phyloP scores from a whole-genome alignment of 768 basidiomycete genomes.

The Pleurotus sapidus region DNA sequence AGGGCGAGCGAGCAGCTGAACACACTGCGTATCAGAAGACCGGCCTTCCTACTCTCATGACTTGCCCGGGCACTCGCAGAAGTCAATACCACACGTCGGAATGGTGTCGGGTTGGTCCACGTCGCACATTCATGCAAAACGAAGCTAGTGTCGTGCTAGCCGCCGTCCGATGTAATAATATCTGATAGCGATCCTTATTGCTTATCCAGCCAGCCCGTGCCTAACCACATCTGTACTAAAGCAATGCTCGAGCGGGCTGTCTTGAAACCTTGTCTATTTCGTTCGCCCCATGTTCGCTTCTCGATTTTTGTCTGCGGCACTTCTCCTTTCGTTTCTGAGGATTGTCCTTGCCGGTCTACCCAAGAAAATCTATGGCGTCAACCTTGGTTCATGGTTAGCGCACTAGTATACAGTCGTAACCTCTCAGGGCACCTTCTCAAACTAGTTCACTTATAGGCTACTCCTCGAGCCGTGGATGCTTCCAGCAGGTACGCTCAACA shows the following conservation, averaged over 20 bases:
- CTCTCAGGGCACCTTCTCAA: neutral
- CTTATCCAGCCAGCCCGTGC: too few species aligned
- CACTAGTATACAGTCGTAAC: neutral
- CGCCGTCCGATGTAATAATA: neutral
- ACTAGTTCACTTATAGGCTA: constrained; percentile 45
- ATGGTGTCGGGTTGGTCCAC: constrained; percentile 1
- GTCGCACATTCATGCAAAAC: neutral
- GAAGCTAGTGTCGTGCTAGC: neutral
- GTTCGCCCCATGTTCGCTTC: neutral
- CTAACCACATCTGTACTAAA: too few species aligned
- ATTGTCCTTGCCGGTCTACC: constrained; percentile 19
- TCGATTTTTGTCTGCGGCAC: neutral
- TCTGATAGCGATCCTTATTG: too few species aligned
- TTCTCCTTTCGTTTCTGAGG: neutral
- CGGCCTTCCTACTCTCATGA: neutral
- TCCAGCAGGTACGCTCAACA: constrained; percentile 44
- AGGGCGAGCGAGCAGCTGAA: neutral
- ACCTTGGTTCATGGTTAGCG: constrained; percentile 61
- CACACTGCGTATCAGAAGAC: neutral
- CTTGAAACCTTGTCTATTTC: too few species aligned
- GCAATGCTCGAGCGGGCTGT: too few species aligned
- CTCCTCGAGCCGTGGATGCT: constrained; percentile 84
- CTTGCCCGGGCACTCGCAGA: neutral
- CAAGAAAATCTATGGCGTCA: constrained; percentile 48
- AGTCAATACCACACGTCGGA: neutral